phyloP scores from a whole-genome alignment of 2,329 filamentous ascomycete genomes.

The Sclerotiophoma versabilis region DNA sequence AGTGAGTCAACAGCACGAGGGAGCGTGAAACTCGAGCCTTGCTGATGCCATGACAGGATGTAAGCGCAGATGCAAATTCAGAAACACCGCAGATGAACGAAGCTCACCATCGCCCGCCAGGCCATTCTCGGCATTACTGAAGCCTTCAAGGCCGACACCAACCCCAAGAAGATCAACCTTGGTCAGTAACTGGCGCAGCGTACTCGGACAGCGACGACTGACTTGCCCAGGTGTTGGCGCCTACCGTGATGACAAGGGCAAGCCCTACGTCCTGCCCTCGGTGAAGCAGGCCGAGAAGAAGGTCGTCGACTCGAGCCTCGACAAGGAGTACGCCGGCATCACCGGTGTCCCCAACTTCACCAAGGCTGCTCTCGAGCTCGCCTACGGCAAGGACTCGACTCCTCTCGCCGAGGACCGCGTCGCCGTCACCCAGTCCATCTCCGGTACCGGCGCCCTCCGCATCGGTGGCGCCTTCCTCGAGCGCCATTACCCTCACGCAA shows the following conservation, averaged over 20 bases:
- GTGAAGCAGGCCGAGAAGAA: slow-evolving; percentile 89
- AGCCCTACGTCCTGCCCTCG: slow-evolving; percentile 96
- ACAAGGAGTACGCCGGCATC: slow-evolving; percentile 99
- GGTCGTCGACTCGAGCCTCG: slow-evolving; percentile 76
- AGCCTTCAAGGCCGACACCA: slow-evolving; percentile 96
- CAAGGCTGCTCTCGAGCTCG: slow-evolving; percentile 86
- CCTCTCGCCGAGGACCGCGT: slow-evolving; percentile 77
- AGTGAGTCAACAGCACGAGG: slow-evolving; percentile 63
- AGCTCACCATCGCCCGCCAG: slow-evolving; percentile 53
- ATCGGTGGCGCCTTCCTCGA: slow-evolving; percentile 93
- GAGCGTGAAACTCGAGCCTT: slow-evolving; percentile 17
- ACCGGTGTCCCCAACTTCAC: slow-evolving; percentile 95
- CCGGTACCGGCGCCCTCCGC: slow-evolving; percentile 92
- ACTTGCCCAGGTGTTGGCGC: slow-evolving; percentile 80
- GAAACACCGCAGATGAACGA: slow-evolving; percentile 7
- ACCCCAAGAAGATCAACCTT: slow-evolving; percentile 96
- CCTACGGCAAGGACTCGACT: slow-evolving; percentile 82
- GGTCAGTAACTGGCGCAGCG: slow-evolving; percentile 61
- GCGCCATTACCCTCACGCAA: slow-evolving; percentile 87
- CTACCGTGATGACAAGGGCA: slow-evolving; percentile 97
- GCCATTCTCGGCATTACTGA: slow-evolving; percentile 93
- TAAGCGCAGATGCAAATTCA: slow-evolving; percentile 24
- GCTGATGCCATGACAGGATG: slow-evolving; percentile 46
- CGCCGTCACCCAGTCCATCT: slow-evolving; percentile 97
- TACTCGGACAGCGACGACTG: slow-evolving; percentile 19